Conservation (phyloP, 306 rosid species). For the Rubus parviflorus region DNA sequence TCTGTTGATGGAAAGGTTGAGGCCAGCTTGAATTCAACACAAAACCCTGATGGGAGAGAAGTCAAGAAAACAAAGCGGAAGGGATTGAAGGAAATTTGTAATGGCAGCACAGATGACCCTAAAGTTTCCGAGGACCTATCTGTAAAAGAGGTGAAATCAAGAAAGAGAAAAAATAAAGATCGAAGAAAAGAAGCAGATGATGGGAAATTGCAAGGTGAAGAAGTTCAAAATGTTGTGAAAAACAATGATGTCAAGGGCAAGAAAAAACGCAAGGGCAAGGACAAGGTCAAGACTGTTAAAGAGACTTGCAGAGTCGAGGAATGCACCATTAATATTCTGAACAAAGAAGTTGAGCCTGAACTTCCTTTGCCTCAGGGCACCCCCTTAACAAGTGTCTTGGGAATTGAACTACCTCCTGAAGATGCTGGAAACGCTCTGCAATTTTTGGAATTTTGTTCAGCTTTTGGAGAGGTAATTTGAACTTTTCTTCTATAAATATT, state of each 20-base stretch:
- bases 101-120: slow-evolving; percentile 45
- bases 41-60: slow-evolving; percentile 19
- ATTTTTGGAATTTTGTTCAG: slow-evolving; percentile 67
- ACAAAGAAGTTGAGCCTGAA: slow-evolving; percentile 14
- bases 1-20: slow-evolving; percentile 38
- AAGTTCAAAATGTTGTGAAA: slow-evolving; percentile 13
- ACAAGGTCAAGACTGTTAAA: slow-evolving; percentile 19
- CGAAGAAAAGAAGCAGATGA: slow-evolving; percentile 10
- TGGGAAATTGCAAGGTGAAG: slow-evolving; percentile 11
- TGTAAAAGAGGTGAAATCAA: slow-evolving; percentile 26
- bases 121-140: slow-evolving; percentile 25
- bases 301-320: slow-evolving; percentile 14
- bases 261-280: not conserved
- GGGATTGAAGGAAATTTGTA: slow-evolving; percentile 53
- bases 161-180: slow-evolving; percentile 15
- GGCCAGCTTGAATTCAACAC: slow-evolving; percentile 20
- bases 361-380: slow-evolving; percentile 54
- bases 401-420: slow-evolving; percentile 49
- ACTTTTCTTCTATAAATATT: not conserved
- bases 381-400: slow-evolving; percentile 41
- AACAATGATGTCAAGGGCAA: slow-evolving; percentile 26
- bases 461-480: slow-evolving; percentile 68
- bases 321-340: slow-evolving; percentile 16
- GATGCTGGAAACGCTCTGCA: slow-evolving; percentile 77
- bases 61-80: slow-evolving; percentile 47